Conservation (phyloP, 2,329 filamentous ascomycete genomes). For the Aureobasidium sp. region DNA sequence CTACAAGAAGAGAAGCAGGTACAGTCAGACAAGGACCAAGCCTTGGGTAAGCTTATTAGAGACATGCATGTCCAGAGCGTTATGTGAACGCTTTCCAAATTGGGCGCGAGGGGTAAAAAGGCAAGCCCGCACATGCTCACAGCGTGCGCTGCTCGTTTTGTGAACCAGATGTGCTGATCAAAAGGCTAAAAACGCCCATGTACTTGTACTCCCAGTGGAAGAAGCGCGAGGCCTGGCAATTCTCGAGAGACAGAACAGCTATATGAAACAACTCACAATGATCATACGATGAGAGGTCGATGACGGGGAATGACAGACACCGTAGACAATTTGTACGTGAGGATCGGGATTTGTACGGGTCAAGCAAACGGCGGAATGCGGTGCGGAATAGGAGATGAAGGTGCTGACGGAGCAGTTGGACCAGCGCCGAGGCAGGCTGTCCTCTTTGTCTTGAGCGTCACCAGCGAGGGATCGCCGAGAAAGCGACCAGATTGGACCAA, state of each 20-base stretch:
- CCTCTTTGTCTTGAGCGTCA: conserved; percentile 2
- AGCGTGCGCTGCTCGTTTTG: conserved; percentile 6
- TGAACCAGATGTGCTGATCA: not conserved
- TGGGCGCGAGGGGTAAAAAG: conserved; percentile 9
- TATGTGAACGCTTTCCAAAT: not conserved
- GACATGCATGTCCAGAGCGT: conserved; percentile 1
- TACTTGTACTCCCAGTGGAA: not conserved
- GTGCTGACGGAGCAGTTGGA: not conserved
- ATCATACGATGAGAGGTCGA: not conserved
- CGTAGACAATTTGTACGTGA: not conserved
- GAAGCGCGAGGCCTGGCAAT: not conserved
- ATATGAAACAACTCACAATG: not conserved
- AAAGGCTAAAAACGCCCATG: conserved; percentile 2
- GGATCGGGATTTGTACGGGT: not conserved
- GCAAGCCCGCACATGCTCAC: conserved; percentile 6
- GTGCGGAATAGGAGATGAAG: conserved; percentile 2
- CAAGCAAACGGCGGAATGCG: conserved; percentile 2
- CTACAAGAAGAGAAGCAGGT: not conserved
- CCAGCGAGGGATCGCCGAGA: conserved; percentile 8
- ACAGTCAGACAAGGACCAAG: conserved; percentile 6
- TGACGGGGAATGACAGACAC: not conserved
- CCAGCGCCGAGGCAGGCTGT: not conserved
- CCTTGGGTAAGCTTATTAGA: conserved; percentile 4
- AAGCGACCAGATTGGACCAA: not conserved
- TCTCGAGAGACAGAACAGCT: too few species aligned